phyloP scores from a whole-genome alignment of 2,329 filamentous ascomycete species.

The Fusarium circinatum region DNA sequence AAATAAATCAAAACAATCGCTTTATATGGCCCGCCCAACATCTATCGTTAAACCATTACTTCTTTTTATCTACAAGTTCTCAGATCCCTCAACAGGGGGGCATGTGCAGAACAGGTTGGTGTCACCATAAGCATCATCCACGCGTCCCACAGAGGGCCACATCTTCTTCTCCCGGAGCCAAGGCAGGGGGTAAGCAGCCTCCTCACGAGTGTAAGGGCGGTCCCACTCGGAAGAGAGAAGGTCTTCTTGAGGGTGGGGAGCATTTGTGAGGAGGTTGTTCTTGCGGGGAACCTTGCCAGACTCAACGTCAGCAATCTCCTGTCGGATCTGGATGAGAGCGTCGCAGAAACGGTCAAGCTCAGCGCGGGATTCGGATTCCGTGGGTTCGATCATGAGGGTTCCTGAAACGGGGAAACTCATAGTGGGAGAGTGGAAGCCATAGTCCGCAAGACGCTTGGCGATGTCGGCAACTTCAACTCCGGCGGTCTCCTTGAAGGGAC shows the following conservation, averaged over 20 bases:
- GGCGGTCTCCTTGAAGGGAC: conserved; percentile 83
- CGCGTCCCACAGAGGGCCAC: conserved; percentile 87
- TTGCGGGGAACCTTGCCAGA: conserved; percentile 78
- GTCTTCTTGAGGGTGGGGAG: conserved; percentile 87
- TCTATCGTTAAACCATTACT: conserved; percentile 25
- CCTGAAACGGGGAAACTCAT: conserved; percentile 97
- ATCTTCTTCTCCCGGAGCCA: conserved; percentile 96
- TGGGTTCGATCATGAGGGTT: conserved; percentile 98
- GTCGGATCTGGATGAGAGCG: conserved; percentile 84
- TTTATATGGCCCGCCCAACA: conserved; percentile 10
- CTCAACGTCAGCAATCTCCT: conserved; percentile 88
- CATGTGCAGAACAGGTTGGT: conserved; percentile 96
- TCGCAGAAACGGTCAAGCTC: conserved; percentile 96
- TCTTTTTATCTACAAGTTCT: conserved; percentile 32
- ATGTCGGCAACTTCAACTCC: conserved; percentile 94
- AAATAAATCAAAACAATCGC: conserved; percentile 24
- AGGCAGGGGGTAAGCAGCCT: conserved; percentile 85
- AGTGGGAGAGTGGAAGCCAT: conserved; percentile 95
- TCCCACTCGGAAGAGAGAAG: conserved; percentile 78
- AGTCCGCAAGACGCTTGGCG: conserved; percentile 95
- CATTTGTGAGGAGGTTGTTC: conserved; percentile 87
- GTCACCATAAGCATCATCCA: conserved; percentile 92
- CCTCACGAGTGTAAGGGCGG: conserved; percentile 80
- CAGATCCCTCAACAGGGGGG: conserved; percentile 78
- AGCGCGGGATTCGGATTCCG: conserved; percentile 89